Conservation (phyloP, 192 early-diverging fungal species). For the Fimicolochytrium jonesii region DNA sequence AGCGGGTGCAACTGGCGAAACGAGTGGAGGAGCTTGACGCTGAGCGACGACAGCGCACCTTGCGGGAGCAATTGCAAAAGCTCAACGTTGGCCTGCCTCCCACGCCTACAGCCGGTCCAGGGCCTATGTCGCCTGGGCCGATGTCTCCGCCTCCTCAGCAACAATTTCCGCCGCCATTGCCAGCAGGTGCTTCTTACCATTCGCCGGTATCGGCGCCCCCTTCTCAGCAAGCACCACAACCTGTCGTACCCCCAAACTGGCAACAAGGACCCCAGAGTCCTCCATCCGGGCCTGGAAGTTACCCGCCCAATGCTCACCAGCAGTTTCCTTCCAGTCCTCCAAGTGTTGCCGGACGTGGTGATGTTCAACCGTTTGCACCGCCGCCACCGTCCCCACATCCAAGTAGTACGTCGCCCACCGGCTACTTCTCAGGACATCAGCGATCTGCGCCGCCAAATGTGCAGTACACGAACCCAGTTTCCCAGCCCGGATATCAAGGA, state of each 20-base stretch:
- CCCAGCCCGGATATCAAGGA: neutral
- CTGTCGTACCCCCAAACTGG: neutral
- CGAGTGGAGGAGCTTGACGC: constrained; percentile 50
- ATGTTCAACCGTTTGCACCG: constrained; percentile 16
- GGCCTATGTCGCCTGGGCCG: neutral
- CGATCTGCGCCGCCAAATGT: neutral
- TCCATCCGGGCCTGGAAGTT: neutral
- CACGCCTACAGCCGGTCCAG: neutral
- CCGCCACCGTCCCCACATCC: constrained; percentile 5
- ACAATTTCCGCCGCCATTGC: constrained; percentile 14
- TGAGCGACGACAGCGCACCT: constrained; percentile 54
- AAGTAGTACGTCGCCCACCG: neutral
- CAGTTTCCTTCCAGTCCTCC: constrained; percentile 20
- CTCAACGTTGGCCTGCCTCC: constrained; percentile 27
- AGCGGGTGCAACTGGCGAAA: constrained; percentile 52
- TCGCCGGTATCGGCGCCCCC: neutral
- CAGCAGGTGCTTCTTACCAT: neutral
- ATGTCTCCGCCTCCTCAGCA: constrained; percentile 15
- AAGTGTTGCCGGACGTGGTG: neutral
- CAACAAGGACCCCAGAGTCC: neutral
- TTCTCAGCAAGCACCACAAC: neutral
- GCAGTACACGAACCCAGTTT: neutral
- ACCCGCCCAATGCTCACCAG: neutral
- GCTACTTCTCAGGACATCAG: neutral
- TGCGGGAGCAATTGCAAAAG: constrained; percentile 58